These are phyloP conservation scores for Cenchrus fungigraminus DNA, from an alignment of 176 grass and related monocot genomes.

Conservation along the genomic window DNA sequence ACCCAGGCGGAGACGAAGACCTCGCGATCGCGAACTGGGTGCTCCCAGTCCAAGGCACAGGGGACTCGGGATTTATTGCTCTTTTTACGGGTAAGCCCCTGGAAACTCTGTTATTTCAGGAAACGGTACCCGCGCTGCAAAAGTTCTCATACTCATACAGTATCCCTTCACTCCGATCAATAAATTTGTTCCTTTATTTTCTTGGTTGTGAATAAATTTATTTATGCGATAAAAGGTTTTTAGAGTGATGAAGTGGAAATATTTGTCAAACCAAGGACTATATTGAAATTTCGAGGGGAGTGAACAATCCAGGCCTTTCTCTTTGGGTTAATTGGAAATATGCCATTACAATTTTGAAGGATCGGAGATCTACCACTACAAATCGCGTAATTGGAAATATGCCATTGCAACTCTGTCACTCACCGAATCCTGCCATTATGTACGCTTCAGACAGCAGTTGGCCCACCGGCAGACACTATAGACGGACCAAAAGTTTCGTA, in stretches of 20 bases:
- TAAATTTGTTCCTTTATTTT: not conserved
- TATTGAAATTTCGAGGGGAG: not conserved
- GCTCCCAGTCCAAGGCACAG: constrained; percentile 1
- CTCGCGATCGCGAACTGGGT: constrained; percentile 33
- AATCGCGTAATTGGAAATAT: too few species aligned
- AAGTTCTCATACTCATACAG: not conserved
- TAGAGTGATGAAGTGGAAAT: too few species aligned
- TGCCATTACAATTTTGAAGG: too few species aligned
- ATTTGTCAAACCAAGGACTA: not conserved
- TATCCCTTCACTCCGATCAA: not conserved
- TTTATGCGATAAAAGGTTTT: too few species aligned
- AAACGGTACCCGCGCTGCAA: not conserved
- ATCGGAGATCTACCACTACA: too few species aligned
- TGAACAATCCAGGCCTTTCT: not conserved
- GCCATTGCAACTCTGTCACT: too few species aligned
- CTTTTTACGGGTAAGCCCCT: constrained; percentile 15
- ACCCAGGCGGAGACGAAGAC: constrained; percentile 47
- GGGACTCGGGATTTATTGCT: constrained; percentile 21
- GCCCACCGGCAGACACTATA: too few species aligned
- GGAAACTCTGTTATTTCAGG: not conserved
- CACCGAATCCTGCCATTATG: too few species aligned
- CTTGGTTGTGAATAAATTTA: not conserved
- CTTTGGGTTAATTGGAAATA: too few species aligned
- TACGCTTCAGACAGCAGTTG: too few species aligned
- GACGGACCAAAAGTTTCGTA: too few species aligned